Evolutionary conservation across 306 rosid species (phyloP), one percentile per base, ranked within the genome.

Genomic region (Fragaria nilgerrensis): DNA sequence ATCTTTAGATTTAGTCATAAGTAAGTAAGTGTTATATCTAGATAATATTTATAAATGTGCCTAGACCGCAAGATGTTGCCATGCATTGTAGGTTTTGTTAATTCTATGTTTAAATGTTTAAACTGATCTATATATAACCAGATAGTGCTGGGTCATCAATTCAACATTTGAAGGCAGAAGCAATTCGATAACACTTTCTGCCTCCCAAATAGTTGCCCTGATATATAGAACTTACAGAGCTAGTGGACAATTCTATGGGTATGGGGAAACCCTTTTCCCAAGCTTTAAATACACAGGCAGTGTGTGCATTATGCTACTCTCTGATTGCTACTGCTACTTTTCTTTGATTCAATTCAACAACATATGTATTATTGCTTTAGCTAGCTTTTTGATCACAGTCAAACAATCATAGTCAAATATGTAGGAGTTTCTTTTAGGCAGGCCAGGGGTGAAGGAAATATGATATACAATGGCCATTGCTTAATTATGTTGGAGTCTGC

Each of bases 391-490:
- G 81, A 59, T 47, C 29, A 49, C 70, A 77, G 85, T 79, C 73
- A 76, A 43, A 75, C 56, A 74, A 65, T 23, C 70, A 61, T 62
- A 72, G 85, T 83, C 87, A 86, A 83, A 78, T 75, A 52, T 47
- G 34, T 4, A 15, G 68, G 39, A 9, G 15, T 67, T 73, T n/a
- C 19, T 65, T 45, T 72, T 65, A 43, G 19, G 34, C 14, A 84
- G 72, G 73, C n/a, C n/a, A n/a, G n/a, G n/a, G 63, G 72, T 22
- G 39, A 45, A 36, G 48, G 7, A 37, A 2, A 56, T 37, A 71
- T 64, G 52, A 70, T 70, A 77, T 43, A 44, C 19, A 36, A 17
- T 34, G 22, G 59, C 59, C 52, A 67, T 45, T 39, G 5, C 52
- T 12, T 5, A 37, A 37, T 41, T 41, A 41, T 20, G 52, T 70